phyloP scores from a whole-genome alignment of 352 stramenopile genomes.

The Globisporangium orthogonon region DNA sequence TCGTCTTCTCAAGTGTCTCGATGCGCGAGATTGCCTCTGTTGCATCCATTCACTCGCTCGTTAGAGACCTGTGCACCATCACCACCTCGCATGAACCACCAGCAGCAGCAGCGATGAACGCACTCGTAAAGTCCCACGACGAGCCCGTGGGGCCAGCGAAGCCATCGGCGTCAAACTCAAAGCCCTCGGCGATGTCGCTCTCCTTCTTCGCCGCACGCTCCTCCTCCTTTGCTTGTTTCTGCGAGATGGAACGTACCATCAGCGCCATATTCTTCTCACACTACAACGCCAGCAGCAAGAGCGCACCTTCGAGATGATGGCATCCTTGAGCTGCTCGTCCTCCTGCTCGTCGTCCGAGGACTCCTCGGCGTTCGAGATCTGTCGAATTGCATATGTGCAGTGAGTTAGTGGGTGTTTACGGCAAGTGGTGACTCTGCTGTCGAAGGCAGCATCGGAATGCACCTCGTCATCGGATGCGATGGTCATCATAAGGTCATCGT shows the following conservation, averaged over 20 bases:
- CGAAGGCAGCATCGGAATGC: not conserved
- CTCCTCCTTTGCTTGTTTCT: slow-evolving; percentile 43
- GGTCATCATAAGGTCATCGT: slow-evolving; percentile 84
- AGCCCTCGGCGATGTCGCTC: slow-evolving; percentile 67
- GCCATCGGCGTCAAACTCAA: slow-evolving; percentile 76
- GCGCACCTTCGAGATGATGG: slow-evolving; percentile 61
- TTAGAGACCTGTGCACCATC: no score
- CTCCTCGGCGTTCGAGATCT: slow-evolving; percentile 60
- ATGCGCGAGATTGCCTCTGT: slow-evolving; percentile 79
- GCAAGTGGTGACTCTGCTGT: not conserved
- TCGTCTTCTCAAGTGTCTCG: slow-evolving; percentile 60
- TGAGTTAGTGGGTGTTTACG: not conserved
- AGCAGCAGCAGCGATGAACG: slow-evolving; percentile 5
- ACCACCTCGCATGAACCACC: not conserved
- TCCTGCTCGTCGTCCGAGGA: slow-evolving; percentile 65
- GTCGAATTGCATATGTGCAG: not conserved
- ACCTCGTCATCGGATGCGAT: slow-evolving; percentile 85
- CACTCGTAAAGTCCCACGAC: slow-evolving; percentile 85
- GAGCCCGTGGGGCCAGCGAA: slow-evolving; percentile 49
- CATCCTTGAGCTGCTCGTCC: slow-evolving; percentile 43
- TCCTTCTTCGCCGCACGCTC: slow-evolving; percentile 36
- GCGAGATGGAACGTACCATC: not conserved
- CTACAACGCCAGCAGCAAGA: not conserved
- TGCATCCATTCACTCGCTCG: not conserved
- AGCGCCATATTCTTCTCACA: no score